These are phyloP conservation scores for Telopea speciosissima DNA, from an alignment of 177 flowering plant species.

Conservation along the genomic window DNA sequence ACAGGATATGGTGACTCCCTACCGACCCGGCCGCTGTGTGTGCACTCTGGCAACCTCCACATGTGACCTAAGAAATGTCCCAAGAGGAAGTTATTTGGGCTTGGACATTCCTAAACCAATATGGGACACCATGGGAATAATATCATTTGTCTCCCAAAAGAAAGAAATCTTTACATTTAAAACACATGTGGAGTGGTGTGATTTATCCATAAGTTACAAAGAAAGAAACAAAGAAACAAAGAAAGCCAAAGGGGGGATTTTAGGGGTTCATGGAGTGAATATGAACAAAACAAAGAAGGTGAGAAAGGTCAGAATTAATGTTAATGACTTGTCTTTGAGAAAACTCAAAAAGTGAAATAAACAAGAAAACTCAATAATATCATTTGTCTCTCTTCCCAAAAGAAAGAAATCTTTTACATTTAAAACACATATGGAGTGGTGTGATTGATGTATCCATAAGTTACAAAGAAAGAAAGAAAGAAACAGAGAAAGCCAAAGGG, in stretches of 20 bases:
- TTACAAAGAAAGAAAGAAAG: too few relatives aligned
- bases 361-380: not conserved
- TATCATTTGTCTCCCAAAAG: not conserved
- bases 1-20: constrained; percentile 23
- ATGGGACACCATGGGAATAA: not conserved
- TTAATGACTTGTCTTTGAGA: too few relatives aligned
- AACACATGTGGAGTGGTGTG: not conserved
- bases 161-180: not conserved
- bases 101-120: not conserved
- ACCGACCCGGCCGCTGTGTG: constrained; percentile 97
- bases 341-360: too few relatives aligned
- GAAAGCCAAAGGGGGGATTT: too few relatives aligned
- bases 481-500: too few relatives aligned
- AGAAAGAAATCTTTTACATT: not conserved
- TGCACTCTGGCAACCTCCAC: constrained; percentile 99
- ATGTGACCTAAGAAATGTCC: constrained; percentile 67
- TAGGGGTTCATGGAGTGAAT: too few relatives aligned
- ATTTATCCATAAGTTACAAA: too few relatives aligned
- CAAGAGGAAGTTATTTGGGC: constrained; percentile 23
- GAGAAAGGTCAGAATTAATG: too few relatives aligned
- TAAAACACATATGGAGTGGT: not conserved
- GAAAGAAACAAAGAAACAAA: too few relatives aligned
- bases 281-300: too few relatives aligned
- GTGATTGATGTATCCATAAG: too few relatives aligned
- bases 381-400: not conserved